Base-by-base conservation (phyloP, 805 yeast genomes). In the Teunomyces tritomae region DNA sequence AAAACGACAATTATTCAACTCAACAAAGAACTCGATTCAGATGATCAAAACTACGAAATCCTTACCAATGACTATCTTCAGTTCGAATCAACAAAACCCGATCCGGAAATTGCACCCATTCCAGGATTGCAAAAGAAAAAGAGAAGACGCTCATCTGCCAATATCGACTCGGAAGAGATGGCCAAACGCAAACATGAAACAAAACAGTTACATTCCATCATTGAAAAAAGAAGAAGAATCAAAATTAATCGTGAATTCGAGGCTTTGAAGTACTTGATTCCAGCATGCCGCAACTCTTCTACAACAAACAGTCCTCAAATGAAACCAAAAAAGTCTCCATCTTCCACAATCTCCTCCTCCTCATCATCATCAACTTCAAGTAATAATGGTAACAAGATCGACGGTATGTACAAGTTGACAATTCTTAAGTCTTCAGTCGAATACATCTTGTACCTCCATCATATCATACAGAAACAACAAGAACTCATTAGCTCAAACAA, bases 181-280 rank as follows among this genome's bases (percentile, higher is more conserved):
- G 73, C 70, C 10, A 65, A 68, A 51, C 45, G 78, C n/a, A 68
- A 65, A 46, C 60, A 63, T 39, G 77, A 73, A 53, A 73, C 76
- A 1, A 73, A 71, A 49, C 77, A 72, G 55, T 62, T 71, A 34
- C 96, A 88, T 62, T 83, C 90, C 2, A 83, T 85, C 35, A 88
- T 88, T 49, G 96, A 88, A 63, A 85, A 88, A 58, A 79, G 87
- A 56, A 74, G 96, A 55, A 70, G 96, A 50, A 78, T 84, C 45
- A 85, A 86, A 59, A 85, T 88, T 74, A 88, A 88, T 63, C 71
- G 90, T 46, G 94, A 88, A 64, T 88, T 87, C 60, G 94, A 87
- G 61, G 89, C 91, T 1, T 74, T 88, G 53, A 85, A 87, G 61
- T 82, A 77, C 57, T 65, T 88, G 44, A 83, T 88, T 13, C 96